Evolutionary conservation across 495 filamentous ascomycete species (phyloP), one percentile per base, ranked within the genome.

Genomic region (Lophiotrema nucula): DNA sequence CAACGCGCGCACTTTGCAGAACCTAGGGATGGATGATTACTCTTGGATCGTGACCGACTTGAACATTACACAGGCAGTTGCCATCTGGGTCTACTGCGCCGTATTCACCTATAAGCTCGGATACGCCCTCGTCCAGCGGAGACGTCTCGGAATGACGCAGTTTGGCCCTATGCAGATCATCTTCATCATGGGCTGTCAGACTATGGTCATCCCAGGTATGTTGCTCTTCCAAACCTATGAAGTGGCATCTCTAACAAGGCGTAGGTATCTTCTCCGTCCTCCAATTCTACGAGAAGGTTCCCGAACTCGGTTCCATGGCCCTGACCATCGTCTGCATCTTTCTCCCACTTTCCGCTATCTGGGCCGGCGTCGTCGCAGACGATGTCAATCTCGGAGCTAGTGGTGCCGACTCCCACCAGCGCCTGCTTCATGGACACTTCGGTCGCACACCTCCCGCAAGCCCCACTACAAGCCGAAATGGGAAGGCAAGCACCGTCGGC

Each of bases 291-390:
- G 51, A 69, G 15, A 46, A 51, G 6, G 60, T 71, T 49, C 57
- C 81, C 82, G 79, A 84, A 49, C 72, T 88, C 31, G 69, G 72
- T 53, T 80, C 86, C 35, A 76, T 87, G 41, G 76, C 83, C 15
- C 69, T 85, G 2, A 89, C 87, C 10, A 74, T 86, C 2, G 85
- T 89, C 33, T 77, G 83, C 39, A 76, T 95, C 54, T 86, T 87
- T 39, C 80, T 93, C 2, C 90, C 90, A 0, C 79, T 96, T 2
- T 91, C 89, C 18, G 85, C 85, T 4, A 81, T 95, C 62, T 95
- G 82, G 90, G 90, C 82, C 56, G 76, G 75, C 51, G 77, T 70
- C 38, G 73, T 62, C 50, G 75, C 79, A 53, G 51, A 55, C 25
- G 56, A 59, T 16, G 28, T 48, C 4, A 43, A 24, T n/a, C 12